Evolutionary conservation across 805 yeast species (phyloP).

Genomic region (Huiozyma sinensis): DNA sequence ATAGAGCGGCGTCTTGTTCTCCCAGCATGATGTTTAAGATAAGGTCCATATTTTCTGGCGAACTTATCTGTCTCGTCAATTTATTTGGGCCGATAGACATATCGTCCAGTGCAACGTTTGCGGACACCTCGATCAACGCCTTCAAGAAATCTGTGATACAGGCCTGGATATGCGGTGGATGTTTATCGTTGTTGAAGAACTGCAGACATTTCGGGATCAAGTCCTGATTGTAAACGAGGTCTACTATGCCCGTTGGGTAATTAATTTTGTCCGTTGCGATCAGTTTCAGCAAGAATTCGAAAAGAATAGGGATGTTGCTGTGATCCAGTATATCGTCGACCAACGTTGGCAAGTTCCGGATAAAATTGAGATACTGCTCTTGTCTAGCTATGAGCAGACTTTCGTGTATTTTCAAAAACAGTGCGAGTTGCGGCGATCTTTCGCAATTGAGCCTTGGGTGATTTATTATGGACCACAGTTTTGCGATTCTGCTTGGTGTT

Average conservation of each 20-base stretch:
- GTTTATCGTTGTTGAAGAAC: conserved; percentile 48
- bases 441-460: conserved; percentile 42
- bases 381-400: conserved; percentile 73
- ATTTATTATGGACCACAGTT: conserved; percentile 71
- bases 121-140: conserved; percentile 88
- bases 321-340: conserved; percentile 58
- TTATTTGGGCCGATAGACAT: conserved; percentile 92
- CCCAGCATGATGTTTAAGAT: conserved; percentile 61
- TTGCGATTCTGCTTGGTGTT: conserved; percentile 47
- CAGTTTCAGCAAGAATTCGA: conserved; percentile 81
- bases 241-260: conserved; percentile 79
- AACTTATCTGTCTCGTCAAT: conserved; percentile 76
- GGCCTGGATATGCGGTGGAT: conserved; percentile 59
- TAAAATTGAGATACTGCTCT: conserved; percentile 28
- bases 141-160: conserved; percentile 92
- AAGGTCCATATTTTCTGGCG: conserved; percentile 47
- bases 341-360: conserved; percentile 42
- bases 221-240: conserved; percentile 60
- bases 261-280: conserved; percentile 89
- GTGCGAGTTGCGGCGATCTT: conserved; percentile 65
- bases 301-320: conserved; percentile 78
- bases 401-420: conserved; percentile 81
- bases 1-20: conserved; percentile 67
- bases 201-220: conserved; percentile 62
- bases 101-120: conserved; percentile 67